Conservation (phyloP, 441 rosid genomes). For the Jatropha podagrica region DNA sequence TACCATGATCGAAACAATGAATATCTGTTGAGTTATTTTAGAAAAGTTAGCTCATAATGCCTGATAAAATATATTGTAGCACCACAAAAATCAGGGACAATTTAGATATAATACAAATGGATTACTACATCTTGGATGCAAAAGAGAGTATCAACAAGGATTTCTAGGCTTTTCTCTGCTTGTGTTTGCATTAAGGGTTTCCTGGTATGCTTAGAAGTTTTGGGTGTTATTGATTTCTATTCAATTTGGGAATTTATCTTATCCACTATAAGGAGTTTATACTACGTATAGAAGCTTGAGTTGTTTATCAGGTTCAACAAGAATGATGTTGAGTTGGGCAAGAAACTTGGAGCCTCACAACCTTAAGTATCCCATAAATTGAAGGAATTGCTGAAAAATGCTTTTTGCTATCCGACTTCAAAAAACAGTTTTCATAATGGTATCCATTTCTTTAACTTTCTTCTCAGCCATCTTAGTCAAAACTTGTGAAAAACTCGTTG, state of each 20-base stretch:
- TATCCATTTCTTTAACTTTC: background rate
- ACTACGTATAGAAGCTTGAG: background rate
- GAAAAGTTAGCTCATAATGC: background rate
- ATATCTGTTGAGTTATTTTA: background rate
- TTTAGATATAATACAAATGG: background rate
- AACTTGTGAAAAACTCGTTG: background rate
- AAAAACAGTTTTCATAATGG: background rate
- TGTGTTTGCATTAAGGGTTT: background rate
- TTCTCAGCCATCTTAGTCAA: conserved; percentile 7
- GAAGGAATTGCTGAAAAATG: background rate
- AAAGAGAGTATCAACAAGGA: background rate
- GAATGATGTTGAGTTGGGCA: background rate
- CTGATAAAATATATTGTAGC: background rate
- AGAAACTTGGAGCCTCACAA: background rate
- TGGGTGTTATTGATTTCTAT: background rate
- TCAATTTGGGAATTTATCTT: background rate
- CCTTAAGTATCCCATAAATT: background rate
- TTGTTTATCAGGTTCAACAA: background rate
- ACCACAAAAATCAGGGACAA: background rate
- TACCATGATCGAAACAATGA: background rate
- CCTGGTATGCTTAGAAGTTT: background rate
- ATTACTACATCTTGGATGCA: background rate
- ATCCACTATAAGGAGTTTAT: background rate
- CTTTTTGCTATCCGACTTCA: background rate
- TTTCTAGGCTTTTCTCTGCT: background rate